Evolutionary conservation across 2,329 filamentous ascomycete species (phyloP), one percentile per base, ranked within the genome.

Genomic region (Microcyclospora tardicrescens): DNA sequence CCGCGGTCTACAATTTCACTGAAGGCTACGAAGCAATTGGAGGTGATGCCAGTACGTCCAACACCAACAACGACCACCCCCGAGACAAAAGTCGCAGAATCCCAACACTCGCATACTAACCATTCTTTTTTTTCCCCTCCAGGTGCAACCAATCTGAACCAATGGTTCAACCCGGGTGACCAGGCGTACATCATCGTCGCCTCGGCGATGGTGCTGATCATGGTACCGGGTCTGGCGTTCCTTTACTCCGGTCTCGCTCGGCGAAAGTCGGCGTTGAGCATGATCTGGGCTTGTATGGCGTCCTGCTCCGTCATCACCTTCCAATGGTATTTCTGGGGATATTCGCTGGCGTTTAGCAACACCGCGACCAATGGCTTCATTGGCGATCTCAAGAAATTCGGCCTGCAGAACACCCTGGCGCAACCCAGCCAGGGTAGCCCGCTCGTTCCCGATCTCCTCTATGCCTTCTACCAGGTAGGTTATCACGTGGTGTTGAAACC

Each of bases 301-400:
- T 91, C 86, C 34, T 82, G 82, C 59, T 87, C 84, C 35, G 79
- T 96, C 58, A 73, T 95, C 60, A 81, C 84, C 40, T 95, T 98
- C 69, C 91, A 98, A 67, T 98, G 91, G 91, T 96, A 95, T 58
- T 95, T 98, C 63, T 96, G 91, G 89, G 91, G 91, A 29, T 98
- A 94, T 64, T 94, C 89, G 11, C 71, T 98, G 44, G 87, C 89
- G 37, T 95, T 96, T 65, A 91, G 83, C 56, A 71, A 74, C 33
- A 77, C 77, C 11, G 83, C 80, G 4, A 85, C 75, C 50, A 95
- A 50, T 19, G 81, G 84, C 38, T 96, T 83, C 66, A 96, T 98
- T 57, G 91, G 91, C 39, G 77, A 96, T 60, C 66, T 98, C 40
- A 73, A 79, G 51, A 83, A 93, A 62, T 94, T 96, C 53, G 91